Base-by-base conservation (phyloP, 2,329 filamentous ascomycete genomes). In the Arthrinium puccinioides region DNA sequence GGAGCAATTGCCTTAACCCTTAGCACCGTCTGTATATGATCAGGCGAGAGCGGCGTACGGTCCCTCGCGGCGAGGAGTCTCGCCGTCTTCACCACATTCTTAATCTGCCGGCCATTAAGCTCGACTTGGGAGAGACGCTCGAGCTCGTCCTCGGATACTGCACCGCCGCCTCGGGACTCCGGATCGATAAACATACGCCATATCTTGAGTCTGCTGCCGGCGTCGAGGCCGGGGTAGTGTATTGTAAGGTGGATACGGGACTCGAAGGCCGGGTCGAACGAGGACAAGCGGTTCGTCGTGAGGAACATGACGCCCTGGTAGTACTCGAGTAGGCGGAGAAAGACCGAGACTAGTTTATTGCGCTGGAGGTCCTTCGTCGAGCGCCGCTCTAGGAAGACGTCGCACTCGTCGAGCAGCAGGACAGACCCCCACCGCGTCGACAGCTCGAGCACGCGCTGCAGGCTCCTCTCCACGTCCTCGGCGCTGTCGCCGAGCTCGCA, bases 401-500 rank as follows among this genome's bases (percentile, higher is more conserved):
- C 54, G 14, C 48, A 49, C 38, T 57, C 53, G 37, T 59, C 52
- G 29, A 54, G 44, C 10, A 59, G 47, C 8, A 61, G 43, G 18
- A 60, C 52, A 2, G 54, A 54, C n/a, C 54, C 56, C 58, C 66
- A 69, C 10, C 56, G 55, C 1, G 55, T 48, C 10, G 64, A 63
- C 26, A 68, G 56, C 39, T 66, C 57, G 28, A 69, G 51, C 21
- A 64, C 35, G 5, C 39, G 32, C 10, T 32, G 18, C 6, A 49
- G 39, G 2, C 42, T 45, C 1, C 33, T 15, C 38, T 60, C 56
- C 1, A 57, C 46, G 4, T 46, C 42, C 4, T 35, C 13, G 3
- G 55, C 34, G 3, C 41, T 37, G 14, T 45, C 49, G 2, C 57
- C 57, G 1, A 61, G 40, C 21, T 59, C 54, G n/a, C 54, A 53